These are phyloP conservation scores for Pleurotus pulmonarius DNA, from an alignment of 768 basidiomycete species.

Conservation along the genomic window DNA sequence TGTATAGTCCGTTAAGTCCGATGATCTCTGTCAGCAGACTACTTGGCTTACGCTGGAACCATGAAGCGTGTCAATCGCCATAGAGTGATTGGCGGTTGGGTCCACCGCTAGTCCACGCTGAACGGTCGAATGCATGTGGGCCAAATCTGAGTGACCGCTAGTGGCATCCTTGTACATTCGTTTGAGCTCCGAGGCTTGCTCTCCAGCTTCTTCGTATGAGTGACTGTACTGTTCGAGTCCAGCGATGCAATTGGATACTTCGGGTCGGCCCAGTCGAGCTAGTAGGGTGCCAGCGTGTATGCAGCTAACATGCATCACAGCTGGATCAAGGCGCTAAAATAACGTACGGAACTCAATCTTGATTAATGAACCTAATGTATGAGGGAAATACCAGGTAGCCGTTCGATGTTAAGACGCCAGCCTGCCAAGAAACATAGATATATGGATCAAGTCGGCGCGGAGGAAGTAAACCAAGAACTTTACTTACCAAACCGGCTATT, in stretches of 20 bases:
- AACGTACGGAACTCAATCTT: background rate
- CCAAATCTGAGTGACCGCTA: slow-evolving; percentile 11
- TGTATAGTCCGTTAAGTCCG: no score
- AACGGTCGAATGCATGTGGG: background rate
- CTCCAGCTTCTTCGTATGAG: slow-evolving; percentile 83
- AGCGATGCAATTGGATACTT: slow-evolving; percentile 78
- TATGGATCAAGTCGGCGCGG: background rate
- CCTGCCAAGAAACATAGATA: slow-evolving; percentile 32
- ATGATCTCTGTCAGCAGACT: no score
- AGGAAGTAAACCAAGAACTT: slow-evolving; percentile 1
- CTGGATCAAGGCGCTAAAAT: slow-evolving; percentile 70
- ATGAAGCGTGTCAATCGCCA: slow-evolving; percentile 23
- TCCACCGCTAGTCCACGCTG: background rate
- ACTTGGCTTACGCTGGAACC: background rate
- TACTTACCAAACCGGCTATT: slow-evolving; percentile 79
- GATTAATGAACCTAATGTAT: background rate
- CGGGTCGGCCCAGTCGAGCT: slow-evolving; percentile 77
- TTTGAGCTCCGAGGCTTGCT: slow-evolving; percentile 70
- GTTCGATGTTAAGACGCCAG: slow-evolving; percentile 80
- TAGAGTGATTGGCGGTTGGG: slow-evolving; percentile 14
- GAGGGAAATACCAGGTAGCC: slow-evolving; percentile 65
- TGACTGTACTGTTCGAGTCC: slow-evolving; percentile 87
- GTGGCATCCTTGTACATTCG: slow-evolving; percentile 30
- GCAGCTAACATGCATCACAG: slow-evolving; percentile 85
- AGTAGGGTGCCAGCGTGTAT: slow-evolving; percentile 82